phyloP scores from a whole-genome alignment of 2,329 filamentous ascomycete species.

The Botrytis sinoallii region DNA sequence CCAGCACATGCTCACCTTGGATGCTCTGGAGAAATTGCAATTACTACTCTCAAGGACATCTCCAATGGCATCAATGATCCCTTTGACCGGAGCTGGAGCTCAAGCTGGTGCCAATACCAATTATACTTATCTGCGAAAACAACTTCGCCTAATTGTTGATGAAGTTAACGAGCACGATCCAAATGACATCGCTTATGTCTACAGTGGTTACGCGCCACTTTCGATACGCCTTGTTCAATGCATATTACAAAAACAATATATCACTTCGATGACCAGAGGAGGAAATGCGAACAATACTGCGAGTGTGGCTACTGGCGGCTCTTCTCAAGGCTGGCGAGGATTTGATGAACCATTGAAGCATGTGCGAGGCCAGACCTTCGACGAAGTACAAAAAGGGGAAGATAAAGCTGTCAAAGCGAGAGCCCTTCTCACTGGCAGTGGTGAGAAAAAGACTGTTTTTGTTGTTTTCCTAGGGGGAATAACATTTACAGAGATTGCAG shows the following conservation, averaged over 20 bases:
- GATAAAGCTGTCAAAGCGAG: constrained; percentile 88
- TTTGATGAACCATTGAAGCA: constrained; percentile 92
- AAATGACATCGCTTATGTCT: constrained; percentile 95
- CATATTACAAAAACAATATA: constrained; percentile 83
- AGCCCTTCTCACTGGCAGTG: constrained; percentile 72
- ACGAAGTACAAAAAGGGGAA: constrained; percentile 86
- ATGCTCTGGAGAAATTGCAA: constrained; percentile 84
- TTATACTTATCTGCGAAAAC: constrained; percentile 83
- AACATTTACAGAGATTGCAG: constrained; percentile 93
- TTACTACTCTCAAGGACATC: constrained; percentile 76
- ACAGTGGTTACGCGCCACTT: constrained; percentile 92
- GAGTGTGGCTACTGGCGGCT: constrained; percentile 49
- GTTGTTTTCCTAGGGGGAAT: constrained; percentile 98
- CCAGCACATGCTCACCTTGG: constrained; percentile 87
- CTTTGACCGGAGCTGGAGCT: constrained; percentile 60
- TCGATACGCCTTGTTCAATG: constrained; percentile 90
- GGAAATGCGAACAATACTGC: constrained; percentile 49
- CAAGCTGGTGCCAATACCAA: constrained; percentile 73
- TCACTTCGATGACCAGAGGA: constrained; percentile 68
- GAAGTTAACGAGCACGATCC: constrained; percentile 95
- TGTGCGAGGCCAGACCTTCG: constrained; percentile 83
- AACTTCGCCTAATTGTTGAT: constrained; percentile 85
- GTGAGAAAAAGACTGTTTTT: constrained; percentile 79
- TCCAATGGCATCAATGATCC: constrained; percentile 76
- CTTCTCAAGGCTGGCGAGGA: constrained; percentile 80